Percentiles rank a stretch among this genome's conserved stretches.
These are phyloP conservation scores for Leccinum pachyderme DNA, from an alignment of 1,284 basidiomycete genomes.

Conservation along the genomic window DNA sequence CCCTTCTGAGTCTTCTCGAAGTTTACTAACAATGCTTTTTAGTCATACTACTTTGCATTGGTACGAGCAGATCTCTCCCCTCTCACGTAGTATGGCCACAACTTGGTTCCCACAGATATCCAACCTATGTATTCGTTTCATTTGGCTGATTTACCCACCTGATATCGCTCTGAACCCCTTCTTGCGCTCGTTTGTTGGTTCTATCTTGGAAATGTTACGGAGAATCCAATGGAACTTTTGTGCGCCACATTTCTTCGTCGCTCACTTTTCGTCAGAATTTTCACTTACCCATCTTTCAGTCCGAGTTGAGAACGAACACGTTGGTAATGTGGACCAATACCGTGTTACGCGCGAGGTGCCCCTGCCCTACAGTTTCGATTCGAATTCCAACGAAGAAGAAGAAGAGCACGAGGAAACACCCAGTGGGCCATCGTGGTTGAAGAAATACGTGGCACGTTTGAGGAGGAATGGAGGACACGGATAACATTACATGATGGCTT, in stretches of 20 bases:
- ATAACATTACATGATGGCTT: background rate
- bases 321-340: slow-evolving; percentile 84
- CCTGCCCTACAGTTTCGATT: slow-evolving; percentile 65
- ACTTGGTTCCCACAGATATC: slow-evolving; percentile 46
- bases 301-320: slow-evolving; percentile 84
- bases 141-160: slow-evolving; percentile 83
- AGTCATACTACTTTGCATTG: slow-evolving; percentile 79
- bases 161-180: slow-evolving; percentile 46
- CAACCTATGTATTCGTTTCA: slow-evolving; percentile 77
- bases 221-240: slow-evolving; percentile 94
- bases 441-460: background rate
- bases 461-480: slow-evolving; percentile 7
- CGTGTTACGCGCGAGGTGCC: slow-evolving; percentile 80
- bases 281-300: slow-evolving; percentile 37
- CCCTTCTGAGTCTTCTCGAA: background rate
- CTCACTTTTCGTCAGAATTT: background rate
- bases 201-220: slow-evolving; percentile 76
- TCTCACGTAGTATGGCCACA: background rate
- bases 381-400: slow-evolving; percentile 19
- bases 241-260: slow-evolving; percentile 36
- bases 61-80: slow-evolving; percentile 37
- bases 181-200: slow-evolving; percentile 71
- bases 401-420: slow-evolving; percentile 7
- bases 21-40: background rate
- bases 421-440: background rate